Base-by-base conservation (phyloP, 768 basidiomycete genomes). In the Mycena galericulata region DNA sequence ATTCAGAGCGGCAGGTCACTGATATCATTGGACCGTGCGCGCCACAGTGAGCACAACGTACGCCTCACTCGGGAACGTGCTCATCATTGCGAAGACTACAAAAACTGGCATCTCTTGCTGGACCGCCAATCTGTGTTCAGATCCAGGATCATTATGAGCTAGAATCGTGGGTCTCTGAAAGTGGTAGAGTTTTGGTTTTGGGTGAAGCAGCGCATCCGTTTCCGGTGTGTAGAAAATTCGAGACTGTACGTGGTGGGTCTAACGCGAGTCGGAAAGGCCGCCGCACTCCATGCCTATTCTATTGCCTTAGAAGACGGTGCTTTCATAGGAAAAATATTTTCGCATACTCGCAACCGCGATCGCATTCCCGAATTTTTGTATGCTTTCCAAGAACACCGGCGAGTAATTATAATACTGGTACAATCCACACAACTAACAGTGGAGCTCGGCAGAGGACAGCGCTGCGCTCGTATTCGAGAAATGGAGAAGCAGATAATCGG, bases 121-220 rank as follows among this genome's bases (percentile, higher is more conserved):
- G 38, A 3, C 49, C 49, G 1, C 34, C 62, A 4, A 51, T 29
- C n/a, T 62, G 60, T n/a, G n/a, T 62, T 18, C 67, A 57, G 36
- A 50, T 62, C 1, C 18, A 68, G 22, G 30, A 63, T 8, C 62
- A 40, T 24, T 41, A 30, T 32, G 18, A 62, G 1, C 57, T 69
- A 1, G 53, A 69, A 26, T 69, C 62, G 1, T 69, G 68, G 68
- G 68, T 69, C 15, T 63, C 62, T 4, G 32, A 59, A 34, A 69
- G 68, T 50, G 68, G 68, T 10, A 46, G 29, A 29, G 62, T 69
- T 15, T 10, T 64, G 2, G 62, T 53, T 20, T 15, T 69, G 1
- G 68, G 68, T 11, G 68, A 69, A 17, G 68, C 68, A 10, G 68
- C 68, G 1, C 68, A 69, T 56, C 68, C 68, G 29, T 61, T 65